Conservation (phyloP, 2,329 filamentous ascomycete genomes). For the Fusarium drepaniforme region DNA sequence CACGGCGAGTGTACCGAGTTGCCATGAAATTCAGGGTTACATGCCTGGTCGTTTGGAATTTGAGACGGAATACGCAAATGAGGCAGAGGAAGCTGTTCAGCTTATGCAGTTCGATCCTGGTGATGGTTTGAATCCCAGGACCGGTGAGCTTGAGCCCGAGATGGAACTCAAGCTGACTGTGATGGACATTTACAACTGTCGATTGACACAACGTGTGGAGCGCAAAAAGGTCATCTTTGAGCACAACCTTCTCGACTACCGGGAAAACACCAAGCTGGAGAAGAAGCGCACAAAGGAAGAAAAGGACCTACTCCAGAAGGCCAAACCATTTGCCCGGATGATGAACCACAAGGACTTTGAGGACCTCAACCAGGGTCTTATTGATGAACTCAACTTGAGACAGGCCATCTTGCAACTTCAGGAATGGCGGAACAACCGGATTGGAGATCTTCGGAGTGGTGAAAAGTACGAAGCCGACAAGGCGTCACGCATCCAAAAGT, state of each 20-base stretch:
- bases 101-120: conserved; percentile 98
- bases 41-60: conserved; percentile 99
- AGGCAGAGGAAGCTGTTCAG: conserved; percentile 97
- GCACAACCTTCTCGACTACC: conserved; percentile 92
- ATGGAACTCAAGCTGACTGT: conserved; percentile 98
- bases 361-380: conserved; percentile 83
- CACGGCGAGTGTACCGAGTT: conserved; percentile 93
- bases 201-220: conserved; percentile 90
- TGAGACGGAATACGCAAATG: conserved; percentile 97
- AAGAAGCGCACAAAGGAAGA: conserved; percentile 98
- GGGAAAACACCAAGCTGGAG: conserved; percentile 88
- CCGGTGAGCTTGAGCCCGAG: conserved; percentile 90
- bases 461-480: conserved; percentile 97
- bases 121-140: conserved; percentile 87
- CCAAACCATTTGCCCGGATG: conserved; percentile 95
- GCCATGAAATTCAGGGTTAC: conserved; percentile 98
- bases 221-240: conserved; percentile 98
- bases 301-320: conserved; percentile 88
- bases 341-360: conserved; percentile 96
- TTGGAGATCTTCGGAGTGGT: conserved; percentile 86
- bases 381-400: conserved; percentile 91
- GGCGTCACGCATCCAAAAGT: conserved; percentile 76
- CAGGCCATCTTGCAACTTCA: conserved; percentile 92
- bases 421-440: conserved; percentile 89
- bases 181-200: conserved; percentile 97